Conservation (phyloP, 2,329 filamentous ascomycete genomes). For the Stemphylium beticola region DNA sequence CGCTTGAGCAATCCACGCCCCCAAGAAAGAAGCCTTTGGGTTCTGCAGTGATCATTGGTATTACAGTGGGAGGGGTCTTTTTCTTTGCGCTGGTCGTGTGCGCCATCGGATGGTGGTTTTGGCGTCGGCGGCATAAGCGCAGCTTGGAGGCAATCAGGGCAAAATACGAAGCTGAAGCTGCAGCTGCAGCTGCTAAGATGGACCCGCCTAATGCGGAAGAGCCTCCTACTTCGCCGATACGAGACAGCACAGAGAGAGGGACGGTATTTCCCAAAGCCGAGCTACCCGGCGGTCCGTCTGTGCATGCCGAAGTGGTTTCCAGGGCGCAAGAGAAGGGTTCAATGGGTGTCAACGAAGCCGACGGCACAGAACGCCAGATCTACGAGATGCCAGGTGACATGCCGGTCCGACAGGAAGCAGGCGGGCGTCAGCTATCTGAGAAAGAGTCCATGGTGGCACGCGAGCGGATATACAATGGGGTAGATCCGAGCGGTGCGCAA, state of each 20-base stretch:
- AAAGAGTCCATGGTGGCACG: slow-evolving; percentile 56
- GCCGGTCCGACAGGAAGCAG: slow-evolving; percentile 59
- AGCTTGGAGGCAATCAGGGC: slow-evolving; percentile 31
- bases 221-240: slow-evolving; percentile 27
- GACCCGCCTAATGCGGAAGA: slow-evolving; percentile 29
- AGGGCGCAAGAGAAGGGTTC: slow-evolving; percentile 25
- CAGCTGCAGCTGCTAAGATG: slow-evolving; percentile 29
- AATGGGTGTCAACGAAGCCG: slow-evolving; percentile 38
- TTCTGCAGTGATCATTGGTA: slow-evolving; percentile 52
- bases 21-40: slow-evolving; percentile 13
- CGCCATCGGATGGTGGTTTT: slow-evolving; percentile 44
- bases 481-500: slow-evolving; percentile 40
- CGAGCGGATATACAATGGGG: slow-evolving; percentile 55
- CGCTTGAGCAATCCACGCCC: slow-evolving; percentile 1
- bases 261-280: slow-evolving; percentile 56
- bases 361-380: slow-evolving; percentile 47
- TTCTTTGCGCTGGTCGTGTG: slow-evolving; percentile 40
- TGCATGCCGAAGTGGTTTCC: slow-evolving; percentile 22
- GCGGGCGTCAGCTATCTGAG: slow-evolving; percentile 54
- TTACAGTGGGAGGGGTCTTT: slow-evolving; percentile 51
- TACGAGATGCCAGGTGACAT: slow-evolving; percentile 63
- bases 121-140: slow-evolving; percentile 35
- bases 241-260: slow-evolving; percentile 27
- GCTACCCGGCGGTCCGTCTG: slow-evolving; percentile 43
- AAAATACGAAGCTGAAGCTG: slow-evolving; percentile 30